Conservation (phyloP, 2,329 filamentous ascomycete species). For the Aspergillus pseudonomiae region DNA sequence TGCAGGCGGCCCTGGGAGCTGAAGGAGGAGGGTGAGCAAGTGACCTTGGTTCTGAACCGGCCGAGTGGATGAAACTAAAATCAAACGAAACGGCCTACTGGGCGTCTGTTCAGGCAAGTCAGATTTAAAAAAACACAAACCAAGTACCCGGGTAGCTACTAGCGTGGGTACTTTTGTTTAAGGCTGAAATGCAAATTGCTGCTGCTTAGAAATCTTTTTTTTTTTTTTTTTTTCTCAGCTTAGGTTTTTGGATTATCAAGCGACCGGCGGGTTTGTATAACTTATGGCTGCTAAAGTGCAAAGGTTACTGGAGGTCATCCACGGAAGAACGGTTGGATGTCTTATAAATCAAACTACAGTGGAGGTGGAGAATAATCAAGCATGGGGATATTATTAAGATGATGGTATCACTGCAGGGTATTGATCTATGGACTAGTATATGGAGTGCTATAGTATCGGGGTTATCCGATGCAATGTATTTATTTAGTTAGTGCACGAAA, state of each 20-base stretch:
- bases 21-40: not conserved
- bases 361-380: not conserved
- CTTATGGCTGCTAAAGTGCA: not conserved
- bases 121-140: not conserved
- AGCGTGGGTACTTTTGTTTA: slow-evolving; percentile 2
- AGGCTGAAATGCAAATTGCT: not conserved
- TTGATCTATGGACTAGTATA: not conserved
- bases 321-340: not conserved
- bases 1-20: not conserved
- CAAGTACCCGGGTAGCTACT: not conserved
- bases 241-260: not conserved
- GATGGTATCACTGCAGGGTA: not conserved
- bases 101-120: not conserved
- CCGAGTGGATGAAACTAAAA: not conserved
- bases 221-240: not conserved
- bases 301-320: not conserved
- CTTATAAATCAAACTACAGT: not conserved
- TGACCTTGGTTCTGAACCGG: not conserved
- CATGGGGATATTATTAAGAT: not conserved
- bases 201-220: not conserved
- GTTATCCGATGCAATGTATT: not conserved
- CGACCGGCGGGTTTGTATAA: not conserved
- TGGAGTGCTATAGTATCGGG: not conserved
- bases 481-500: not conserved
- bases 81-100: not conserved